phyloP scores from a whole-genome alignment of 768 basidiomycete genomes.

The Termitomyces sp. region DNA sequence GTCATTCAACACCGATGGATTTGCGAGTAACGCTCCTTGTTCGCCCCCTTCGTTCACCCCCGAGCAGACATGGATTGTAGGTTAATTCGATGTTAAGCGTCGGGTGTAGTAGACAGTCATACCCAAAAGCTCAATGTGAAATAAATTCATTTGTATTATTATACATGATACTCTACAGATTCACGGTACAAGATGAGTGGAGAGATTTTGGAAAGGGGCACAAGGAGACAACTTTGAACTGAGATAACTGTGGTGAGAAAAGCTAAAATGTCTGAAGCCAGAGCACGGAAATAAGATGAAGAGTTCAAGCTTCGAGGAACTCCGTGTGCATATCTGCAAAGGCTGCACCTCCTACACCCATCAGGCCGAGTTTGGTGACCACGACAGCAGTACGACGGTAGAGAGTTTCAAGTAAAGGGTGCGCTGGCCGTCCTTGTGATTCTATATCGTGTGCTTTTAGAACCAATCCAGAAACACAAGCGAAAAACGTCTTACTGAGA shows the following conservation, averaged over 20 bases:
- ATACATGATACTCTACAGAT: conserved; percentile 1
- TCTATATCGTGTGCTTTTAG: conserved; percentile 33
- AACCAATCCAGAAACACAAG: not conserved
- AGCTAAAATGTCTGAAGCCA: not conserved
- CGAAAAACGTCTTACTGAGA: conserved; percentile 47
- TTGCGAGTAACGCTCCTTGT: conserved; percentile 20
- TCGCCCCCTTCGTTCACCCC: conserved; percentile 20
- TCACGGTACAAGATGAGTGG: not conserved
- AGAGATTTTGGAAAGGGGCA: not conserved
- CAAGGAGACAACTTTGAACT: not conserved
- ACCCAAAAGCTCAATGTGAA: not conserved
- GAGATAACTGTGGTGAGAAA: not conserved
- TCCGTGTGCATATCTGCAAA: conserved; percentile 79
- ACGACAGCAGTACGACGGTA: conserved; percentile 72
- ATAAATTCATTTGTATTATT: not conserved
- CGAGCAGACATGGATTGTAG: conserved; percentile 17
- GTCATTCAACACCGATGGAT: conserved; percentile 18
- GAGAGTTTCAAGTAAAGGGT: conserved; percentile 68
- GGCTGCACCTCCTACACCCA: conserved; percentile 72
- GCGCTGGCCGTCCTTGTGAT: conserved; percentile 70
- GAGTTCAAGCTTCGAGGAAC: conserved; percentile 45
- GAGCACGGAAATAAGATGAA: not conserved
- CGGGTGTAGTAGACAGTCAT: not conserved
- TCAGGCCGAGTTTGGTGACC: conserved; percentile 63
- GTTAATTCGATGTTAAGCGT: not conserved